Evolutionary conservation across 768 basidiomycete genomes (phyloP).

Genomic region (Leccinum aurantiacum): DNA sequence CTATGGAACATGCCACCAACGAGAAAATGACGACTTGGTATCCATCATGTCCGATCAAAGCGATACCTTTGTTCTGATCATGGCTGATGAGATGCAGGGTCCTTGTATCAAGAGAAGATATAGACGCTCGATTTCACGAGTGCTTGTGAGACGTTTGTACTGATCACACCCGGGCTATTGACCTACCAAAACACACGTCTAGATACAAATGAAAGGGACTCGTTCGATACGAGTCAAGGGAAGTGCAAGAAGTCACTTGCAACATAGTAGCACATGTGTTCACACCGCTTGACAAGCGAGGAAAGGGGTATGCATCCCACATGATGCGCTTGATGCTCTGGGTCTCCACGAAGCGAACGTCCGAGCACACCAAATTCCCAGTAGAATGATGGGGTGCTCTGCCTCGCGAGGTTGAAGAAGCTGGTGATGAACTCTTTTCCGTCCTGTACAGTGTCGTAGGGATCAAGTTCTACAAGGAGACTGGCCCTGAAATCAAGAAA

Average conservation of each 20-base stretch:
- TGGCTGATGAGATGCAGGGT: conserved; percentile 38
- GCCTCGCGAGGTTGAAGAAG: conserved; percentile 34
- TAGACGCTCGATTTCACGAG: conserved; percentile 23
- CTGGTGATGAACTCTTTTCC: conserved; percentile 44
- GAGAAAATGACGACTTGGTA: conserved; percentile 44
- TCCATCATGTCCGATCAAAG: background rate
- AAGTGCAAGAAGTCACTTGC: conserved; percentile 37
- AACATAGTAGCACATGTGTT: conserved; percentile 58
- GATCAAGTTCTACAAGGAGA: conserved; percentile 40
- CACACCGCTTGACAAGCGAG: conserved; percentile 46
- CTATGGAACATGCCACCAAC: conserved; percentile 43
- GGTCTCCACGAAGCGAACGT: conserved; percentile 39
- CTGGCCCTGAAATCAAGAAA: conserved; percentile 34
- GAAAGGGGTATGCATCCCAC: conserved; percentile 55
- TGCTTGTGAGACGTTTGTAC: conserved; percentile 6
- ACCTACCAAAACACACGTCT: background rate
- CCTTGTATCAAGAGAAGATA: conserved; percentile 50
- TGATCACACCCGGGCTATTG: background rate
- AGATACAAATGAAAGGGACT: conserved; percentile 35
- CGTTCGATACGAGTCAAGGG: conserved; percentile 24
- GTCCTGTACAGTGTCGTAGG: conserved; percentile 53
- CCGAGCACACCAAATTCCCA: conserved; percentile 35
- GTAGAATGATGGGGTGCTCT: conserved; percentile 41
- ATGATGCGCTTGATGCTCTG: conserved; percentile 63
- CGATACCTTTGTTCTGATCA: background rate